Base-by-base conservation (phyloP, 306 rosid species). In the Neltuma alba region DNA sequence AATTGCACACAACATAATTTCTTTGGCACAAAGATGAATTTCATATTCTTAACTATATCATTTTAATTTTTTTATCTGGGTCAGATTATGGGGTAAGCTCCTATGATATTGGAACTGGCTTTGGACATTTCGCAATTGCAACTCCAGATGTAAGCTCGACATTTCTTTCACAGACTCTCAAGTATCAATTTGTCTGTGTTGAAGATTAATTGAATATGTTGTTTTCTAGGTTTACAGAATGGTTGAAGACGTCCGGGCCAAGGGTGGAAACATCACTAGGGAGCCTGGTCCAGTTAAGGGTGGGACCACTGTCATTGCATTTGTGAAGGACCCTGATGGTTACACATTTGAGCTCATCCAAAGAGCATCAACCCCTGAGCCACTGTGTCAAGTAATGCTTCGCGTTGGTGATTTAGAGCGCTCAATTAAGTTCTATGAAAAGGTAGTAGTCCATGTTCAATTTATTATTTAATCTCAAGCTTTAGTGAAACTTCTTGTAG, bases 261-360 rank as follows among this genome's bases (percentile, higher is more conserved):
- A 91, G 85, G 98, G 98, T 60, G 99, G 97, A 27, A 79, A 9
- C 21, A 45, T 93, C 83, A 93, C 97, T 8, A 86, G 97, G 83
- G 99, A 93, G 87, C 98, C 98, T 58, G 98, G 93, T 66, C 98
- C 98, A 20, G 96, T 91, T 67, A 90, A 88, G 40, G 99, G 99
- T 25, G 99, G 98, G 76, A 30, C 79, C 45, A 2, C 77, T 71
- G 84, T 93, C 76, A 90, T 91, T 69, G 97, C 98, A 68, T 93
- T 91, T 82, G 96, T 87, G 76, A 91, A 91, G 88, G 99, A 95
- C 74, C 99, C 98, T 31, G 99, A 95, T 86, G 99, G 98, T 83
- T 95, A 95, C 72, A 1, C 8, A 10, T 95, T 95, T 86, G 97
- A 91, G 86, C 83, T 95, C 60, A 89, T 95, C 80, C 92, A 95